Percentiles rank a stretch among this genome's conserved stretches.
These are phyloP conservation scores for Sporisorium sorghi DNA, from an alignment of 1,284 basidiomycete genomes.

Conservation along the genomic window DNA sequence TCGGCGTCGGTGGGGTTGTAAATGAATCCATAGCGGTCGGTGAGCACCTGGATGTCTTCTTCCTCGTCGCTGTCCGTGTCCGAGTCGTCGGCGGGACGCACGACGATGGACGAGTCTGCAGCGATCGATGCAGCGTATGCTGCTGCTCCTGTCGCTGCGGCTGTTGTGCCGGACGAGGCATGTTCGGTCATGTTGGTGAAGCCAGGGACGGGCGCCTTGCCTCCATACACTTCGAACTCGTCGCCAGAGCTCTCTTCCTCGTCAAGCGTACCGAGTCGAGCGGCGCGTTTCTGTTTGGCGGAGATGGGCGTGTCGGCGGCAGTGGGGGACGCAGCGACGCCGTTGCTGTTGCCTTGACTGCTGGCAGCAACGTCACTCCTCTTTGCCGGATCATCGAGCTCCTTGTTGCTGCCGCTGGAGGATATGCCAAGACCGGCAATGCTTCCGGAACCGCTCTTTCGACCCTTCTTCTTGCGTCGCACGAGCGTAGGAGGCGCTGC, in stretches of 20 bases:
- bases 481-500: conserved; percentile 81
- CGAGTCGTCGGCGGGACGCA: conserved; percentile 30
- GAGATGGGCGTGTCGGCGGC: conserved; percentile 9
- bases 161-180: neutral
- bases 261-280: conserved; percentile 48
- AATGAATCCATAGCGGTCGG: conserved; percentile 96
- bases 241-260: conserved; percentile 64
- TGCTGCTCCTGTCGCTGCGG: neutral
- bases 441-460: conserved; percentile 15
- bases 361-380: neutral
- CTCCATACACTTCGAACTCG: conserved; percentile 69
- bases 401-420: conserved; percentile 22
- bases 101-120: conserved; percentile 42
- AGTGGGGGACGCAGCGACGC: neutral
- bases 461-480: conserved; percentile 37
- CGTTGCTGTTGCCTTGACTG: neutral
- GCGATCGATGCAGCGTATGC: neutral
- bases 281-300: conserved; percentile 24
- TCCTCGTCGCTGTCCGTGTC: conserved; percentile 41
- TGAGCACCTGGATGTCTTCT: conserved; percentile 76
- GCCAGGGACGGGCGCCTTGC: conserved; percentile 54
- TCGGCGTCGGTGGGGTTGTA: conserved; percentile 82
- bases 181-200: conserved; percentile 37
- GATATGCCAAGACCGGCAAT: conserved; percentile 57
- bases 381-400: conserved; percentile 2